Percentiles rank a stretch among this genome's conserved stretches.
Evolutionary conservation across 2,329 filamentous ascomycete genomes (phyloP).

Genomic region (Aspergillus amoenus): DNA sequence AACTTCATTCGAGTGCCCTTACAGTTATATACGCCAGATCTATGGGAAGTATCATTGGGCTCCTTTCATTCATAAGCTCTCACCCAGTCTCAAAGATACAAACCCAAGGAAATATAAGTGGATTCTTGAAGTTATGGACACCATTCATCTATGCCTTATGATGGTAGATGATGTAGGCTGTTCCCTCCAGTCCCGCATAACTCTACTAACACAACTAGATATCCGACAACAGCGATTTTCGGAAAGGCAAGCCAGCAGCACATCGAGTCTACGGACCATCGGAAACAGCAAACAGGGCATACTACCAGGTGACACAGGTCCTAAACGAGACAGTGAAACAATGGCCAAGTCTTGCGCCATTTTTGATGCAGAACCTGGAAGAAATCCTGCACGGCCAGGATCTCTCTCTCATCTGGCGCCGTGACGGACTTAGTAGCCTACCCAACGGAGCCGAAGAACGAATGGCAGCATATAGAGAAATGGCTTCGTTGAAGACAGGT

Average conservation of each 20-base stretch:
- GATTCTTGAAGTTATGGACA: slow-evolving; percentile 26
- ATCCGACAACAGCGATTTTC: slow-evolving; percentile 21
- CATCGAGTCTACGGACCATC: slow-evolving; percentile 22
- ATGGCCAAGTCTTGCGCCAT: slow-evolving; percentile 17
- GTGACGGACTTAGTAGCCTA: slow-evolving; percentile 19
- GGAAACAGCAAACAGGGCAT: slow-evolving; percentile 25
- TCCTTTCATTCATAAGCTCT: slow-evolving; percentile 22
- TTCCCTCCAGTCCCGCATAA: too few species aligned
- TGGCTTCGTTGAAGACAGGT: slow-evolving; percentile 23
- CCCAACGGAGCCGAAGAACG: slow-evolving; percentile 11
- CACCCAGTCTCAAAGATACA: slow-evolving; percentile 14
- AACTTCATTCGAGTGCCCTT: slow-evolving; percentile 21
- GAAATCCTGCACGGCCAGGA: slow-evolving; percentile 25
- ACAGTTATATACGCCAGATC: slow-evolving; percentile 19
- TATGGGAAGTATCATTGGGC: slow-evolving; percentile 24
- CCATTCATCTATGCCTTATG: slow-evolving; percentile 25
- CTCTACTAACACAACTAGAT: slow-evolving; percentile 10
- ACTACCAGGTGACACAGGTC: slow-evolving; percentile 22
- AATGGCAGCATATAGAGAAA: slow-evolving; percentile 15
- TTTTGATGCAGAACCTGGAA: slow-evolving; percentile 21
- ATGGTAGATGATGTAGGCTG: slow-evolving; percentile 22
- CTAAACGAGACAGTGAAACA: slow-evolving; percentile 15
- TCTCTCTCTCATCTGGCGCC: slow-evolving; percentile 23
- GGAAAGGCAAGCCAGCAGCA: slow-evolving; percentile 21
- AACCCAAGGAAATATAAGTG: slow-evolving; percentile 18